These are phyloP conservation scores for Thraustotheca clavata DNA, from an alignment of 352 stramenopile species.

Conservation along the genomic window DNA sequence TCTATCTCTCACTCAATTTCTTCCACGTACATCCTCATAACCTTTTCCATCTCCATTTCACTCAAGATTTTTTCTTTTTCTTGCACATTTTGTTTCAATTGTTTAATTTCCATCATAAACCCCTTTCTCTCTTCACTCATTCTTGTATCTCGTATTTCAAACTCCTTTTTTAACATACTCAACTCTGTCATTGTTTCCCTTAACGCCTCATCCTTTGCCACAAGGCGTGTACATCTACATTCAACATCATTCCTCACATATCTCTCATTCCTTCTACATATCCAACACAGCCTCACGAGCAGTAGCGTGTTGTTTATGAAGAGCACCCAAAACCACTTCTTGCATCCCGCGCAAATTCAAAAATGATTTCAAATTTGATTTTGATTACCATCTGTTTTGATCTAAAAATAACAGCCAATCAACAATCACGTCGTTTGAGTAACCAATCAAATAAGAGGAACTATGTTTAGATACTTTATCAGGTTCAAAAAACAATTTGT, in stretches of 20 bases:
- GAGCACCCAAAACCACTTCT: background rate
- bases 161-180: background rate
- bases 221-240: constrained; percentile 6
- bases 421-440: background rate
- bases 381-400: background rate
- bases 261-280: background rate
- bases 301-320: constrained; percentile 12
- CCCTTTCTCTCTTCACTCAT: background rate
- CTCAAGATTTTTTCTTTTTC: background rate
- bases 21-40: background rate
- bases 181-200: background rate
- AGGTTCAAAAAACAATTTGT: background rate
- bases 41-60: background rate
- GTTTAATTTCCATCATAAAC: background rate
- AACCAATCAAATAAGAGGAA: no score
- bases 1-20: background rate
- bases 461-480: background rate
- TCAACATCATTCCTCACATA: background rate
- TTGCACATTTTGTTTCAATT: background rate
- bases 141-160: background rate
- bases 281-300: constrained; percentile 1
- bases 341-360: constrained; percentile 9
- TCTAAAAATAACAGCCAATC: constrained; percentile 1
- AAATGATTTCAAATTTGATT: background rate
- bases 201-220: background rate